phyloP scores from a whole-genome alignment of 202 grass and related monocot genomes.

The Setaria viridis region DNA sequence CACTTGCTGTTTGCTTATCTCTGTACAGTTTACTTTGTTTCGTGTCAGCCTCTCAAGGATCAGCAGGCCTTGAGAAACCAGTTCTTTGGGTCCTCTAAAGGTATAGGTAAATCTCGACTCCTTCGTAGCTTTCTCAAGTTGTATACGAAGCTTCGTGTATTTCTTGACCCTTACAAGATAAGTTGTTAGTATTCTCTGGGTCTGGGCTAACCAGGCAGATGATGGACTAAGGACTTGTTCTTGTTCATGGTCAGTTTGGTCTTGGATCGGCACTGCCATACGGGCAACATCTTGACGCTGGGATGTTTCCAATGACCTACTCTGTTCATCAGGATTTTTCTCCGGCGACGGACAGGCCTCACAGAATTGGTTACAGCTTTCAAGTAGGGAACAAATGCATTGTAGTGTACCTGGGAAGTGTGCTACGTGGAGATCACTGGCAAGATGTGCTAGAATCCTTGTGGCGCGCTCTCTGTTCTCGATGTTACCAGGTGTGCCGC shows the following conservation, averaged over 20 bases:
- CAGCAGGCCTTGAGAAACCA: background rate
- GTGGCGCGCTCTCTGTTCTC: background rate
- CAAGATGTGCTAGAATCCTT: background rate
- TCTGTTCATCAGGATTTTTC: too few relatives aligned
- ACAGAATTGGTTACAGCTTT: background rate
- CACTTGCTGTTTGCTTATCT: background rate
- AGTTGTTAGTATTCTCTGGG: background rate
- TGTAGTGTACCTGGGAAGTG: background rate
- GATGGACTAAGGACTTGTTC: background rate
- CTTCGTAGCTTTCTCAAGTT: too few relatives aligned
- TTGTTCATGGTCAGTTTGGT: background rate
- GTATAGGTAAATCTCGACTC: background rate
- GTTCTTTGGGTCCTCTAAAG: background rate
- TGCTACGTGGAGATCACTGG: background rate
- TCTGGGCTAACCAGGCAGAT: background rate
- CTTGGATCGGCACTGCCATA: background rate
- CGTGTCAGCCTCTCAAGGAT: constrained; percentile 5
- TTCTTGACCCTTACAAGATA: too few relatives aligned
- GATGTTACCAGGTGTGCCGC: background rate
- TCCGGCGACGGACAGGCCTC: too few relatives aligned
- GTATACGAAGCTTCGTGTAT: too few relatives aligned
- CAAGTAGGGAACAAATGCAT: background rate
- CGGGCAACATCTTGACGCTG: background rate
- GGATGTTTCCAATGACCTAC: background rate
- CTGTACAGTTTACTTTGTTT: background rate